Conservation (phyloP, 1,139 yeast genomes). For the Pichia sp. region DNA sequence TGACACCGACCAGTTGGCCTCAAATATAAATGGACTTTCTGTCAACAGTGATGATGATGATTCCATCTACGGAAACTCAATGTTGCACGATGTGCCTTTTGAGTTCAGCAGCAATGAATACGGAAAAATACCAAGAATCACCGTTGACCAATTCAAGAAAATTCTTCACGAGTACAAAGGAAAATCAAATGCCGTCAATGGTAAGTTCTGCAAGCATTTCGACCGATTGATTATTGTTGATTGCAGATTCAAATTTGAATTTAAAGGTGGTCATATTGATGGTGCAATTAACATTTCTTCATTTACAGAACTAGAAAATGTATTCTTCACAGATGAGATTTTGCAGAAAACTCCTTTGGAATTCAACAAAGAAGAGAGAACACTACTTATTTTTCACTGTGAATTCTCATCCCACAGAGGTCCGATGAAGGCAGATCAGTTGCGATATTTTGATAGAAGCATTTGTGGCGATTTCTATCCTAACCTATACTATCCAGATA, state of each 20-base stretch:
- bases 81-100: conserved; percentile 13
- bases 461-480: conserved; percentile 76
- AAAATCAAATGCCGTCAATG: conserved; percentile 1
- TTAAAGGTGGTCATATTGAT: conserved; percentile 83
- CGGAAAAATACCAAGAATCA: conserved; percentile 53
- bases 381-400: conserved; percentile 79
- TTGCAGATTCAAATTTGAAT: conserved; percentile 92
- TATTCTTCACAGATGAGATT: conserved; percentile 33
- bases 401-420: conserved; percentile 92
- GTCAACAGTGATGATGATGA: conserved; percentile 17
- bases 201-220: conserved; percentile 44
- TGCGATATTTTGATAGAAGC: conserved; percentile 78
- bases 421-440: conserved; percentile 84
- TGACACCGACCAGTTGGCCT: conserved; percentile 27
- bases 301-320: conserved; percentile 60
- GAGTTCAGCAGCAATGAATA: conserved; percentile 4
- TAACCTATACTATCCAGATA: conserved; percentile 76
- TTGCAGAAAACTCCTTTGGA: conserved; percentile 23
- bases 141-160: conserved; percentile 56
- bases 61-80: conserved; percentile 12
- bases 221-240: conserved; percentile 67
- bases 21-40: conserved; percentile 26
- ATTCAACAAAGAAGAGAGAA: conserved; percentile 30
- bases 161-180: conserved; percentile 39
- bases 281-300: conserved; percentile 77